These are phyloP conservation scores for Naematelia encephala DNA, from an alignment of 768 basidiomycete genomes.

Conservation along the genomic window DNA sequence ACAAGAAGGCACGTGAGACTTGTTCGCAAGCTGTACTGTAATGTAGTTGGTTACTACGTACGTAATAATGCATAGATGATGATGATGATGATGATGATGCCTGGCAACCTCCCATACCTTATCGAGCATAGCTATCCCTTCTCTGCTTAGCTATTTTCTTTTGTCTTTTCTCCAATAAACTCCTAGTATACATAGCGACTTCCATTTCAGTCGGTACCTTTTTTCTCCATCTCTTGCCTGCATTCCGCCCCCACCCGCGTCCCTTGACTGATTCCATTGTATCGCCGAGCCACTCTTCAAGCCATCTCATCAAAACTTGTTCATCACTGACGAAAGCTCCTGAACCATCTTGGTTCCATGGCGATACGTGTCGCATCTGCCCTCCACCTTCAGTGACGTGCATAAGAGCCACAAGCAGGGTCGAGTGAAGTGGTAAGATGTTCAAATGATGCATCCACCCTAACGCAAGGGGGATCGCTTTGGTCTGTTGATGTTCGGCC, in stretches of 20 bases:
- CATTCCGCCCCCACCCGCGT: constrained; percentile 8
- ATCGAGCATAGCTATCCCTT: neutral
- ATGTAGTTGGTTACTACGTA: too few relatives aligned
- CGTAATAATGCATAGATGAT: too few relatives aligned
- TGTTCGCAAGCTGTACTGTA: too few relatives aligned
- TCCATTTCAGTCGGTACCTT: constrained; percentile 31
- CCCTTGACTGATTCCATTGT: neutral
- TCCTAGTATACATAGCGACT: constrained; percentile 23
- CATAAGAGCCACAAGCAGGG: constrained; percentile 63
- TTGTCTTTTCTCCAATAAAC: constrained; percentile 18
- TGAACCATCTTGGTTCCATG: constrained; percentile 17
- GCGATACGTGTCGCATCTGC: constrained; percentile 43
- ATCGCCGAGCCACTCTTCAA: constrained; percentile 30
- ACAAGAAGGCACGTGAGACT: too few relatives aligned
- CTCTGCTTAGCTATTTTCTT: constrained; percentile 5
- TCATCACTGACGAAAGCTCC: constrained; percentile 32
- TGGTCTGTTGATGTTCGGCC: constrained; percentile 55
- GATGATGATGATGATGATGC: too few relatives aligned
- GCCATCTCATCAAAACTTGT: constrained; percentile 34
- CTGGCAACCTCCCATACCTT: too few relatives aligned
- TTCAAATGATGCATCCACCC: constrained; percentile 69
- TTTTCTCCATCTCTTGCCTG: constrained; percentile 1
- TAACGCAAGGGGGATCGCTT: constrained; percentile 65
- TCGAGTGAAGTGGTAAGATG: constrained; percentile 58
- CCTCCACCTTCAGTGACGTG: constrained; percentile 70